These are phyloP conservation scores for Apiospora hydei DNA, from an alignment of 2,329 filamentous ascomycete genomes.

Conservation along the genomic window DNA sequence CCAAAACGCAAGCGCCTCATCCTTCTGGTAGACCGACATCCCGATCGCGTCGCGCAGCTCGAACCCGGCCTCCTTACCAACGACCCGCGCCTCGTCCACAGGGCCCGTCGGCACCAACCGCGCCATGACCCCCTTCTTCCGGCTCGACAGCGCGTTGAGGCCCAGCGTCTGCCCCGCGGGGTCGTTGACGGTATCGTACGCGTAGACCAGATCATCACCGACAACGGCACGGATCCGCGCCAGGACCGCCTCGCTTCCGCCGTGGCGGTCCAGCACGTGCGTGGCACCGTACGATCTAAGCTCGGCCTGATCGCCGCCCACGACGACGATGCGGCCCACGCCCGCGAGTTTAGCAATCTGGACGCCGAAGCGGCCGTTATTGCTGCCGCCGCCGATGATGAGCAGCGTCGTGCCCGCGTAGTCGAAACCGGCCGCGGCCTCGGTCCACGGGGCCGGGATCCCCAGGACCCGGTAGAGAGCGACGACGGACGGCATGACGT, in stretches of 20 bases:
- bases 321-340: constrained; percentile 48
- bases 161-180: constrained; percentile 38
- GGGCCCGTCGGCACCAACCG: constrained; percentile 8
- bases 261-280: constrained; percentile 49
- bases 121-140: constrained; percentile 1
- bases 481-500: constrained; percentile 42
- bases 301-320: constrained; percentile 41
- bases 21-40: neutral
- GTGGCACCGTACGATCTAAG: constrained; percentile 48
- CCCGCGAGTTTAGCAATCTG: constrained; percentile 45
- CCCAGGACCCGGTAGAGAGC: constrained; percentile 44
- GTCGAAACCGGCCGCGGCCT: constrained; percentile 32
- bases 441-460: constrained; percentile 40
- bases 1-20: neutral
- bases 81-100: neutral
- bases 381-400: constrained; percentile 46
- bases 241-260: constrained; percentile 39
- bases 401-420: constrained; percentile 37
- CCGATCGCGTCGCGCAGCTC: constrained; percentile 12
- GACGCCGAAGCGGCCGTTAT: constrained; percentile 42
- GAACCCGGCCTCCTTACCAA: neutral
- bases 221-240: constrained; percentile 44
- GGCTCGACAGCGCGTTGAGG: neutral
- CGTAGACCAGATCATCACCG: constrained; percentile 49
- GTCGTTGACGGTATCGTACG: constrained; percentile 44